Evolutionary conservation across 306 rosid species (phyloP).

Genomic region (Abrus pulchellus): DNA sequence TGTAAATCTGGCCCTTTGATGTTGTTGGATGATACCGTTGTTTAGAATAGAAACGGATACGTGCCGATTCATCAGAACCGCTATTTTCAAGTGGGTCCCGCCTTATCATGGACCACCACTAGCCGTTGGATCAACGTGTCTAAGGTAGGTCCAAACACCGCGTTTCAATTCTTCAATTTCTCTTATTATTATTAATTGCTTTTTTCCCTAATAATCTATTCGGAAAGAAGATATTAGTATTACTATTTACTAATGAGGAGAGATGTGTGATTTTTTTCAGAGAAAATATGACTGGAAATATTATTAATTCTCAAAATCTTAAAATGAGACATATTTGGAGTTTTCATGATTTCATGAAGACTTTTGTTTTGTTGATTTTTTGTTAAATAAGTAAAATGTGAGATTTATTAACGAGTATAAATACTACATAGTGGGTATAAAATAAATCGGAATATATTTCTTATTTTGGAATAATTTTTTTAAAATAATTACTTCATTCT

Average conservation of each 20-base stretch:
- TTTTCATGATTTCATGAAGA: too few relatives aligned
- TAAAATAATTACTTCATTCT: too few relatives aligned
- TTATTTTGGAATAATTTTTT: too few relatives aligned
- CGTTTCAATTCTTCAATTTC: not conserved
- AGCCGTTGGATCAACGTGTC: conserved; percentile 68
- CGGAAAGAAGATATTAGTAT: not conserved
- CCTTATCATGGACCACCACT: conserved; percentile 46
- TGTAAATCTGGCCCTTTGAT: not conserved
- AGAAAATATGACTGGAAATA: not conserved
- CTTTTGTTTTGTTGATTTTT: too few relatives aligned
- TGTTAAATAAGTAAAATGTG: too few relatives aligned
- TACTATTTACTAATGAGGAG: not conserved
- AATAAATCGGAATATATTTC: too few relatives aligned
- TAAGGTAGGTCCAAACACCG: conserved; percentile 2
- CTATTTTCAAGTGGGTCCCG: conserved; percentile 40
- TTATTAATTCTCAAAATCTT: too few relatives aligned
- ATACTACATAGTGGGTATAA: too few relatives aligned
- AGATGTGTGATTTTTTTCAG: not conserved
- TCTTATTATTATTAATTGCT: not conserved
- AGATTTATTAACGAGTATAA: too few relatives aligned
- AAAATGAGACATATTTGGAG: too few relatives aligned
- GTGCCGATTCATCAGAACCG: conserved; percentile 54
- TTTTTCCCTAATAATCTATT: not conserved
- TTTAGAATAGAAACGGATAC: conserved; percentile 29
- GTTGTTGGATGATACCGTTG: conserved; percentile 33